Evolutionary conservation across 2,329 filamentous ascomycete species (phyloP).

Genomic region (Immersiporthe knoxdaviesiana): DNA sequence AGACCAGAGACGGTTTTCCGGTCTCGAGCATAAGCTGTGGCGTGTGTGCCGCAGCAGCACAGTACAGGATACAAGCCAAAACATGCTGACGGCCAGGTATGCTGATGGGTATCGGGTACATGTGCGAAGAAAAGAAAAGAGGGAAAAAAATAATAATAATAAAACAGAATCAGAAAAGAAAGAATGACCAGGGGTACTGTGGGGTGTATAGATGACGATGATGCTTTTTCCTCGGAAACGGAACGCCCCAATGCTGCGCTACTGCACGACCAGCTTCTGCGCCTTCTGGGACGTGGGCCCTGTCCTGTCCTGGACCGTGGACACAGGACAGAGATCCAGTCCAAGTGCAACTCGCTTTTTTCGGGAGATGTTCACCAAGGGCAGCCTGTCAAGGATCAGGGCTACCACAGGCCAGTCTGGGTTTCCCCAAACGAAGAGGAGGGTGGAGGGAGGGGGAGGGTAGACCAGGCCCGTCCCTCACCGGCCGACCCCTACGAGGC

Average conservation of each 20-base stretch:
- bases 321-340: conserved; percentile 10
- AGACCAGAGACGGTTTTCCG: conserved; percentile 23
- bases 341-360: not conserved
- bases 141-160: not conserved
- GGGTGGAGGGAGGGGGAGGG: not conserved
- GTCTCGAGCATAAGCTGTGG: conserved; percentile 29
- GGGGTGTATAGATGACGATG: conserved; percentile 22
- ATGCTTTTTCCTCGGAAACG: conserved; percentile 21
- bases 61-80: conserved; percentile 28
- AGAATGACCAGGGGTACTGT: conserved; percentile 12
- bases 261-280: conserved; percentile 24
- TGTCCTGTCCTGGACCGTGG: conserved; percentile 12
- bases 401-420: conserved; percentile 1
- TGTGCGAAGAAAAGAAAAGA: not conserved
- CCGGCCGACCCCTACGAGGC: not conserved
- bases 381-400: not conserved
- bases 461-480: conserved; percentile 4
- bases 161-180: not conserved
- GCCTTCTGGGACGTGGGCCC: conserved; percentile 13
- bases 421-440: not conserved
- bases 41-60: conserved; percentile 19
- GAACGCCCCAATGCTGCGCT: conserved; percentile 24
- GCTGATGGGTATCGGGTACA: conserved; percentile 25
- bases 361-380: not conserved
- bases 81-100: conserved; percentile 19